Percentiles rank a stretch among this genome's conserved stretches.
Evolutionary conservation across 768 basidiomycete species (phyloP).

Genomic region (Leccinellum luteum): DNA sequence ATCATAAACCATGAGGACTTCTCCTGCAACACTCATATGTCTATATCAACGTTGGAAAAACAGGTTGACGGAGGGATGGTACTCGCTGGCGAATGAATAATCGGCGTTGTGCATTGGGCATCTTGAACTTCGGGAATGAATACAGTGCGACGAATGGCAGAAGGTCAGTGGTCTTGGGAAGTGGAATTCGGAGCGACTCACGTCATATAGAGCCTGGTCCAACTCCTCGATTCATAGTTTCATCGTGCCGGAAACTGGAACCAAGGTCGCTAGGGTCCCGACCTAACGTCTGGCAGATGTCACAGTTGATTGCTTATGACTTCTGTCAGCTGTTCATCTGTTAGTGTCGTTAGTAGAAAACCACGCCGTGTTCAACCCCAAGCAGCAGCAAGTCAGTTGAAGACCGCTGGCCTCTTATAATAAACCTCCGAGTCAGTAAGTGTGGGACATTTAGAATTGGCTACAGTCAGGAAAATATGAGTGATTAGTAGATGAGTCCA

Average conservation of each 20-base stretch:
- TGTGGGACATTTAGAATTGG: no score
- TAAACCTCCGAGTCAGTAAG: no score
- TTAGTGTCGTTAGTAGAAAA: not conserved
- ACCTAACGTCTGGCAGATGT: not conserved
- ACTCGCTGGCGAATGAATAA: not conserved
- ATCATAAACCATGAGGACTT: conserved; percentile 3
- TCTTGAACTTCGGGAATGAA: not conserved
- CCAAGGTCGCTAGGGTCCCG: not conserved
- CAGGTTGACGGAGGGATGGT: not conserved
- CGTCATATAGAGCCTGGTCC: not conserved
- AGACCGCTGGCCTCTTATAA: no score
- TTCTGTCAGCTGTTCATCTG: not conserved
- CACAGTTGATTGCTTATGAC: not conserved
- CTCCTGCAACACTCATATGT: not conserved
- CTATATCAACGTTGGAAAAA: not conserved
- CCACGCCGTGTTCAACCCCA: not conserved
- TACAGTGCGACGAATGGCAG: not conserved
- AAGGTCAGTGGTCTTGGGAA: not conserved
- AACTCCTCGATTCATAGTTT: not conserved
- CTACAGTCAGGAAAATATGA: no score
- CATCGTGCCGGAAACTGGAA: not conserved
- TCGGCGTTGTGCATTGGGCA: not conserved
- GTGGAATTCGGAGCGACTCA: not conserved
- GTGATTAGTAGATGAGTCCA: no score
- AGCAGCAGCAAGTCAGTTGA: no score